Evolutionary conservation across 169 alveolate genomes (phyloP), one percentile per base, ranked within the genome.

Genomic region (Eimeria necatrix): DNA sequence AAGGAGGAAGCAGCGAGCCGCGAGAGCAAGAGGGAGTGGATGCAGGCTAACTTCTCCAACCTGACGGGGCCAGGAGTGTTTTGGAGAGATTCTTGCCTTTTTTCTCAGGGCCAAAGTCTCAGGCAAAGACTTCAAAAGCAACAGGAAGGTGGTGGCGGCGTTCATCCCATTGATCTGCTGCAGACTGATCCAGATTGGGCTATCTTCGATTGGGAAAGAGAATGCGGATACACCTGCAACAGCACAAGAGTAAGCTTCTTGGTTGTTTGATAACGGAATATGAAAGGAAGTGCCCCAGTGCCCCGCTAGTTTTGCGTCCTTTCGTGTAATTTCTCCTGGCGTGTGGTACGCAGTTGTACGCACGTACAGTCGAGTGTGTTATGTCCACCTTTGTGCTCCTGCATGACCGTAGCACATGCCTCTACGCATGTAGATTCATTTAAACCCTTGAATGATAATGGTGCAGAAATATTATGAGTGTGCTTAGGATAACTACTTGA

Each of bases 41-140:
- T 96, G 97, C 96, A 96, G 60, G 96, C 96, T 76, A 95, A 95
- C 81, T 96, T 94, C 88, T 95, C 96, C 26, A 96, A 96, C 85
- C 86, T 96, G 91, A 96, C 97, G 20, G 97, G 97, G 24, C 97
- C 97, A 4, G 96, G 97, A 56, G 93, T 96, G 61, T 95, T 94
- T 46, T 96, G 97, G 97, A 91, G 97, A 22, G 96, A 96, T 41
- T 93, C 97, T 3, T 94, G 97, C 68, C 93, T 96, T 56, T 95
- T 95, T 26, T 80, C 89, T 18, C 93, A 95, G 74, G 95, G 95
- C 46, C 96, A 68, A 41, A 73, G 93, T 96, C 96, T 24, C 91
- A 95, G 89, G 83, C 96, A 93, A 81, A 56, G 93, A 26, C 93
- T 91, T 53, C 84, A 91, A 41, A 56, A 60, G 24, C 93, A 85